These are phyloP conservation scores for Viridothelium virens DNA, from an alignment of 495 filamentous ascomycete genomes.

Conservation along the genomic window DNA sequence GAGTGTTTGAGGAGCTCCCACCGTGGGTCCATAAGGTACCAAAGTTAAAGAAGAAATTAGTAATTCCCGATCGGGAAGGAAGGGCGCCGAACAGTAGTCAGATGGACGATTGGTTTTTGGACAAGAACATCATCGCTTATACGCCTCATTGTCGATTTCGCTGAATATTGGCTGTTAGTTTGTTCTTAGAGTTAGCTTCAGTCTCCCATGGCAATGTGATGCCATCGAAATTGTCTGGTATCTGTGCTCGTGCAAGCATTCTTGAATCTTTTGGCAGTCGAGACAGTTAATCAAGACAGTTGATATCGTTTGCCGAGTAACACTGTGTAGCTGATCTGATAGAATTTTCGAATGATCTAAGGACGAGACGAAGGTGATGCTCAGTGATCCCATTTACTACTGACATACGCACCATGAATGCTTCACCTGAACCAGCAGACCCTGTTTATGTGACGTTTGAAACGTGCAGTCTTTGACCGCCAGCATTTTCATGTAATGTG, in stretches of 20 bases:
- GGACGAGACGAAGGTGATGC: not conserved
- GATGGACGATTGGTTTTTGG: not conserved
- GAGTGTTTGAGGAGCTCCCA: not conserved
- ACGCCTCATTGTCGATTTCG: not conserved
- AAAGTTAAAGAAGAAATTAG: not conserved
- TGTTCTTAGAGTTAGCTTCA: no score
- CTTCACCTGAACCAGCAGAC: no score
- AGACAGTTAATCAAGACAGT: no score
- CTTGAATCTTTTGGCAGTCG: no score
- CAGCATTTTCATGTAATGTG: no score
- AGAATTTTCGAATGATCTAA: not conserved
- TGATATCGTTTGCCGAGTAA: not conserved
- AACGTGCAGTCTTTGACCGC: no score
- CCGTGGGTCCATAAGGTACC: not conserved
- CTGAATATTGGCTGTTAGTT: not conserved
- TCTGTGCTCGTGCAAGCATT: no score
- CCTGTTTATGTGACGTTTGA: no score
- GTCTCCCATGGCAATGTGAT: no score
- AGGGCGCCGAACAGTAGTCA: not conserved
- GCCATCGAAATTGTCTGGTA: no score
- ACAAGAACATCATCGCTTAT: conserved; percentile 5
- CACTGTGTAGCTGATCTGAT: not conserved
- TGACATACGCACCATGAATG: no score
- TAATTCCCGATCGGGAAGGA: not conserved
- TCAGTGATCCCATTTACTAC: not conserved